Conservation (phyloP, 345 rosid genomes). For the Lepidium sativum region DNA sequence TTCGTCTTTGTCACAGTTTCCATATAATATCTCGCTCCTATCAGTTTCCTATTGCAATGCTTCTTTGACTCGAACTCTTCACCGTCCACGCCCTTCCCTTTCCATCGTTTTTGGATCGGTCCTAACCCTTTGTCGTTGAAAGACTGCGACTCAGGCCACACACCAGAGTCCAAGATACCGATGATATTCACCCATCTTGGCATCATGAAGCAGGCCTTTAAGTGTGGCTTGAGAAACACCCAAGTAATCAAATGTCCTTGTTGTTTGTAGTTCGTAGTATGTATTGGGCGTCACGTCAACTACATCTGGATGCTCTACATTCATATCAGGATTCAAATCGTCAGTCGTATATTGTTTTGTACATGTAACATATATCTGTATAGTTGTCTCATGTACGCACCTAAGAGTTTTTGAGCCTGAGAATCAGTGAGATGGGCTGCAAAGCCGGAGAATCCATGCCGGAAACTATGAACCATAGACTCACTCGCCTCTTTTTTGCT, state of each 20-base stretch:
- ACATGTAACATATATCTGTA: no score
- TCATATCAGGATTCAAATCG: no score
- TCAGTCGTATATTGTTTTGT: no score
- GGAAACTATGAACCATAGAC: constrained; percentile 51
- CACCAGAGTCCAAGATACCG: constrained; percentile 52
- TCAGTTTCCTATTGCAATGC: constrained; percentile 42
- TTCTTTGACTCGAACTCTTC: constrained; percentile 1
- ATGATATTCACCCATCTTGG: constrained; percentile 57
- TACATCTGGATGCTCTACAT: constrained; percentile 47
- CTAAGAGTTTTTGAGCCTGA: constrained; percentile 39
- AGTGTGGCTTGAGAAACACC: constrained; percentile 36
- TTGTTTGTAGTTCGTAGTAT: constrained; percentile 46
- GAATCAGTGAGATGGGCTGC: constrained; percentile 61
- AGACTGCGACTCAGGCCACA: constrained; percentile 16
- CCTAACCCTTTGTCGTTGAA: constrained; percentile 15
- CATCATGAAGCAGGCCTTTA: constrained; percentile 25
- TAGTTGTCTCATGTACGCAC: constrained; percentile 12
- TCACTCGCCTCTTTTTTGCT: constrained; percentile 41
- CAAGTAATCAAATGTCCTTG: constrained; percentile 56
- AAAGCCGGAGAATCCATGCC: constrained; percentile 65
- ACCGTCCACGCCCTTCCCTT: constrained; percentile 17
- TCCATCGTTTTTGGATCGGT: constrained; percentile 18
- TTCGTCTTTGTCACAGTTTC: constrained; percentile 15
- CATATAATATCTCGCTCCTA: constrained; percentile 42
- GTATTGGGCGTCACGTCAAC: constrained; percentile 44